phyloP scores from a whole-genome alignment of 257 asterid genomes.

The Solanum paucissectum region DNA sequence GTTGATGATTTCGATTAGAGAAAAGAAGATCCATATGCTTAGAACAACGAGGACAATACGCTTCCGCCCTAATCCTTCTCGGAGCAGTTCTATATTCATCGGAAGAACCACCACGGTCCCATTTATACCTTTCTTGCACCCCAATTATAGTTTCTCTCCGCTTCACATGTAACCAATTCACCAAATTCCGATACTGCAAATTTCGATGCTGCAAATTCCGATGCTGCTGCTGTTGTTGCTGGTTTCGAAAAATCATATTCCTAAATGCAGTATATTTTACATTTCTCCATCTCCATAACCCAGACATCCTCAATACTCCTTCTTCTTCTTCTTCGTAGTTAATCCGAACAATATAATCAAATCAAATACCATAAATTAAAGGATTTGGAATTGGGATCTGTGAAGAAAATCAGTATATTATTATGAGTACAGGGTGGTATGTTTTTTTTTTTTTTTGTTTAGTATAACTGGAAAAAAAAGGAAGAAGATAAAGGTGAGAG shows the following conservation, averaged over 20 bases:
- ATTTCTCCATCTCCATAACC: conserved; percentile 56
- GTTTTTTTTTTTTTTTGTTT: not conserved
- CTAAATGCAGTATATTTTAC: conserved; percentile 23
- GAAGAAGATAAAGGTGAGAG: not conserved
- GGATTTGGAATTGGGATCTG: not conserved
- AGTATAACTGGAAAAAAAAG: not conserved
- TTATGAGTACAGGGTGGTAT: not conserved
- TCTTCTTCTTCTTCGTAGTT: not conserved
- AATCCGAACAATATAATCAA: not conserved
- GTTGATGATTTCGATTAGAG: conserved; percentile 45
- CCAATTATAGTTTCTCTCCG: conserved; percentile 51
- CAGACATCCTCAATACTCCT: conserved; percentile 26
- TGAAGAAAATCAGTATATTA: not conserved
- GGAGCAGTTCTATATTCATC: conserved; percentile 13
- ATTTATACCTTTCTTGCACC: conserved; percentile 68
- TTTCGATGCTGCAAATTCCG: conserved; percentile 1
- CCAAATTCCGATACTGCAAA: conserved; percentile 13
- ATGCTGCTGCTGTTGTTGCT: conserved; percentile 3
- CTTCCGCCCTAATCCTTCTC: conserved; percentile 79
- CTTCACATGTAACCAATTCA: conserved; percentile 42
- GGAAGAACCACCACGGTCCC: conserved; percentile 34
- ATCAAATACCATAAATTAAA: not conserved
- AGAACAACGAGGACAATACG: conserved; percentile 90
- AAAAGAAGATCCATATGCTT: conserved; percentile 85
- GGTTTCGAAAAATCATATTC: not conserved